A percentile compares a stretch with the other conserved stretches of the same genome.
Conservation (phyloP, 2,329 filamentous ascomycete genomes). For the Stagonosporopsis cucurbitacearum region DNA sequence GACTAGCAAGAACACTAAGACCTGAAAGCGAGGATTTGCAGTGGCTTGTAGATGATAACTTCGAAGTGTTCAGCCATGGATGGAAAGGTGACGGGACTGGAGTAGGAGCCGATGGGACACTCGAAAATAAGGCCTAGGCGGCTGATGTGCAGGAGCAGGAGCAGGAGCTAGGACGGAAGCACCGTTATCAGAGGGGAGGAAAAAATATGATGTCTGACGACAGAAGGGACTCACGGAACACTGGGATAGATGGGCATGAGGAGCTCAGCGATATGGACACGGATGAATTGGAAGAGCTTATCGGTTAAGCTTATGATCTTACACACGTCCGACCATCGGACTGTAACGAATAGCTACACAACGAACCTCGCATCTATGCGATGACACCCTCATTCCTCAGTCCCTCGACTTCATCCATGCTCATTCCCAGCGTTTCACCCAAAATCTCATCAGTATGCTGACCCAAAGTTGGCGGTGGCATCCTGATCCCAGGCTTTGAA, state of each 20-base stretch:
- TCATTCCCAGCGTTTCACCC: constrained; percentile 40
- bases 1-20: constrained; percentile 60
- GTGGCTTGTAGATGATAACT: constrained; percentile 67
- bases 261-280: constrained; percentile 17
- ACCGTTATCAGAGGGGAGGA: neutral
- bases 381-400: constrained; percentile 45
- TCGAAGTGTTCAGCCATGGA: constrained; percentile 63
- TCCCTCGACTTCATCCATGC: constrained; percentile 37
- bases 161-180: neutral
- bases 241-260: neutral
- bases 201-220: neutral
- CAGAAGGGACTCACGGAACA: neutral
- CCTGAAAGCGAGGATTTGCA: constrained; percentile 65
- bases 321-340: neutral
- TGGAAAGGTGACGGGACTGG: constrained; percentile 47
- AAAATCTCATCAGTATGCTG: constrained; percentile 50
- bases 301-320: neutral
- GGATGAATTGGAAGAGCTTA: constrained; percentile 13
- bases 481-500: constrained; percentile 76
- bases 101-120: constrained; percentile 36
- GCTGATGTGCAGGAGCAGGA: neutral
- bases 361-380: constrained; percentile 25
- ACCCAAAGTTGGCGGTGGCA: constrained; percentile 78
- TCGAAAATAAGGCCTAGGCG: constrained; percentile 18
- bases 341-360: neutral